Conservation (phyloP, 73 alveolate genomes). For the Paramecium biaurelia region DNA sequence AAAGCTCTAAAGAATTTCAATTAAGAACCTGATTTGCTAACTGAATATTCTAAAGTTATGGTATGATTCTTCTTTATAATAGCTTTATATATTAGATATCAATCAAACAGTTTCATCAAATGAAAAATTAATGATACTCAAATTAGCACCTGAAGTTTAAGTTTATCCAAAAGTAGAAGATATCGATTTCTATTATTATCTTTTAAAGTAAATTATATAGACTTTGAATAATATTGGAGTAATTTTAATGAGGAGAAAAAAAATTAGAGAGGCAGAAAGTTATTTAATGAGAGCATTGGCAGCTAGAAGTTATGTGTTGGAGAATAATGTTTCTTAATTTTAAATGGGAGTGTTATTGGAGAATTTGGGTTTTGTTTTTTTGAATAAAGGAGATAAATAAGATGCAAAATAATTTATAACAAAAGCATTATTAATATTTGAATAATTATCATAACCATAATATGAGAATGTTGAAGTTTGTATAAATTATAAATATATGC, state of each 20-base stretch:
- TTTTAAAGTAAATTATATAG: neutral
- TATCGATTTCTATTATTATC: neutral
- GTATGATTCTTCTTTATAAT: neutral
- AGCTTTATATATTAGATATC: conserved; percentile 33
- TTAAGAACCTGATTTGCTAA: neutral
- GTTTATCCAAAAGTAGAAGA: neutral
- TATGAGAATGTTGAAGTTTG: neutral
- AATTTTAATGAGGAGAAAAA: neutral
- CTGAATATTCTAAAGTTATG: neutral
- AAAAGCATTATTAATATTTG: neutral
- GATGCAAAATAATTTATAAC: conserved; percentile 18
- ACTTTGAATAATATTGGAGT: conserved; percentile 43
- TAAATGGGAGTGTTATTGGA: neutral
- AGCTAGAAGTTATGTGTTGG: conserved; percentile 33
- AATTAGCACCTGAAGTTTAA: neutral
- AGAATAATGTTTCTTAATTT: neutral
- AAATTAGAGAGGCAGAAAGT: neutral
- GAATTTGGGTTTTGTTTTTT: neutral
- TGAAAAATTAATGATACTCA: conserved; percentile 10
- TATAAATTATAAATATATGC: conserved; percentile 12
- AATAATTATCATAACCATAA: neutral
- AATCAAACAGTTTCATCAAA: neutral
- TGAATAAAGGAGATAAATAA: neutral
- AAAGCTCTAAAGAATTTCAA: neutral
- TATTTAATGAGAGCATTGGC: conserved; percentile 12